Conservation (phyloP, 306 rosid species). For the Pterocarpus santalinus region DNA sequence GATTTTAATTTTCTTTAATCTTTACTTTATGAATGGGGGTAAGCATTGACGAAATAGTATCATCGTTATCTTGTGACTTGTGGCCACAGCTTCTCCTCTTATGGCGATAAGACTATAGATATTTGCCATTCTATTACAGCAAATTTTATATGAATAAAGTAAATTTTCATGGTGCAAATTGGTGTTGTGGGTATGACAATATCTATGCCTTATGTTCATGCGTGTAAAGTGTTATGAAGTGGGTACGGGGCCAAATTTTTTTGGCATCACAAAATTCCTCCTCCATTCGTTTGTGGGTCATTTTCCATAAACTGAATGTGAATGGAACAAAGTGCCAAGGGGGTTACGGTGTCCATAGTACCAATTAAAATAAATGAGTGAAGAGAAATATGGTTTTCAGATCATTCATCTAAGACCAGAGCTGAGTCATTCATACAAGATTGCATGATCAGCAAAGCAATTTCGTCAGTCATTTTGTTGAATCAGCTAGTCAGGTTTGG, state of each 20-base stretch:
- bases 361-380: neutral
- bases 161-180: neutral
- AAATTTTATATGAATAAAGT: slow-evolving; percentile 1
- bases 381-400: neutral
- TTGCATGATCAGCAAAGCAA: neutral
- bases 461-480: neutral
- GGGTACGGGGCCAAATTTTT: neutral
- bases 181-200: slow-evolving; percentile 29
- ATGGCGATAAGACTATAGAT: neutral
- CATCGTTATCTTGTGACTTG: neutral
- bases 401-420: neutral
- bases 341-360: neutral
- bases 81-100: neutral
- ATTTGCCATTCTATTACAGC: neutral
- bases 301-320: neutral
- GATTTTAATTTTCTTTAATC: neutral
- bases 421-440: neutral
- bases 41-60: neutral
- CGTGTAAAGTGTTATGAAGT: slow-evolving; percentile 15
- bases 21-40: neutral
- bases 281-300: slow-evolving; percentile 32
- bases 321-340: neutral
- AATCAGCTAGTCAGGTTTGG: slow-evolving; percentile 20
- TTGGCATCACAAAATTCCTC: neutral
- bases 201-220: slow-evolving; percentile 26